phyloP scores from a whole-genome alignment of 148 eudicot genomes.

The Dysphania ambrosioides region DNA sequence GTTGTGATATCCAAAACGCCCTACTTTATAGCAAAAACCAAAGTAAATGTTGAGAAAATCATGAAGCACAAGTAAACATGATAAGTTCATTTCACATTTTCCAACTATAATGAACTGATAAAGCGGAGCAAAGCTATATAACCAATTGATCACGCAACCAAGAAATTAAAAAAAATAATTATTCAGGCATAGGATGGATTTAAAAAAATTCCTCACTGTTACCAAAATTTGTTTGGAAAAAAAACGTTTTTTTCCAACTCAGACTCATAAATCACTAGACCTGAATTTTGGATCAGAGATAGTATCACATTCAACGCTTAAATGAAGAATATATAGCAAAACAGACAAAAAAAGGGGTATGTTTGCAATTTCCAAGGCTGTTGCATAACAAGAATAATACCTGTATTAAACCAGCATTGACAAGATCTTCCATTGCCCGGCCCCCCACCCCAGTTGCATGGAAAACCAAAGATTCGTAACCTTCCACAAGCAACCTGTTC shows the following conservation, averaged over 20 bases:
- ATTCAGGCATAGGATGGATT: background rate
- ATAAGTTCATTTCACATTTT: background rate
- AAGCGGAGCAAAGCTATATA: background rate
- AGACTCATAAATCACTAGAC: background rate
- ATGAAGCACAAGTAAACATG: conserved; percentile 5
- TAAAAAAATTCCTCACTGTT: no score
- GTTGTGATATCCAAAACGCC: conserved; percentile 97
- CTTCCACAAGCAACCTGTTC: conserved; percentile 69
- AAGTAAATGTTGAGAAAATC: background rate
- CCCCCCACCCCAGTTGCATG: conserved; percentile 99
- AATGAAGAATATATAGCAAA: background rate
- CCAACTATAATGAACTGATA: background rate
- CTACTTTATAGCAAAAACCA: conserved; percentile 28
- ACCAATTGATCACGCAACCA: background rate
- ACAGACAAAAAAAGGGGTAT: background rate
- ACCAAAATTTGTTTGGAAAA: no score
- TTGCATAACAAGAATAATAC: conserved; percentile 28
- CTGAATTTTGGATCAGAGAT: background rate
- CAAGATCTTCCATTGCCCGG: conserved; percentile 94
- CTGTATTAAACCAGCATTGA: conserved; percentile 85
- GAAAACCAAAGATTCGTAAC: conserved; percentile 85
- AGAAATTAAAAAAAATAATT: background rate
- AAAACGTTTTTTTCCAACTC: background rate
- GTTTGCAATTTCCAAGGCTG: background rate
- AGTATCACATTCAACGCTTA: background rate